Base-by-base conservation (phyloP, 176 grass and related monocot genomes). In the Musa itinerans region DNA sequence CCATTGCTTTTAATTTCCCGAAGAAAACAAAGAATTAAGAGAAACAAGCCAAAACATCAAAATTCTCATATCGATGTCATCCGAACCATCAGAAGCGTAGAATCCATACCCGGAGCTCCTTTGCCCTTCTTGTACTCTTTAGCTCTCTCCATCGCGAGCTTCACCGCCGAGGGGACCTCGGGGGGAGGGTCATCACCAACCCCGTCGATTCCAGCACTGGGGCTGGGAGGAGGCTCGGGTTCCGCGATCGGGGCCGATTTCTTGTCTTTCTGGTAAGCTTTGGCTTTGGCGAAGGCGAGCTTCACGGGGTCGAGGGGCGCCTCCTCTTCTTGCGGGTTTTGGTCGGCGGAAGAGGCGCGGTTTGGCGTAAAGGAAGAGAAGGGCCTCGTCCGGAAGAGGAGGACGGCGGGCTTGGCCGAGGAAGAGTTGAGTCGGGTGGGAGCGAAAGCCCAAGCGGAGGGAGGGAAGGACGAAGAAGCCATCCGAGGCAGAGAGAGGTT, bases 211-310 rank as follows among this genome's bases (percentile, higher is more conserved):
- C 79, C 58, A 12, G 14, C 71, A 43, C 9, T 57, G 49, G 55
- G 49, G 15, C 69, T 53, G 1, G 25, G 48, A 12, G 19, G 49
- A 51, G 6, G 56, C 43, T 25, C 25, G 14, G 74, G 50, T 43
- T 85, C 63, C 50, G 51, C 21, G 34, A 34, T 43, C 20, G 69
- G 74, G 17, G 49, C 12, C 16, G 54, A 66, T 13, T 65, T 76
- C 76, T 82, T 86, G 68, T 53, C 52, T 50, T 76, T 71, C 75
- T 70, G 82, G 53, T 86, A 86, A 13, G 84, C 69, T 69, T 68
- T 63, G 54, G 75, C 84, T 63, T 72, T 82, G n/a, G 80, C 63
- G 25, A 86, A 82, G 69, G 84, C 84, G 52, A 86, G 84, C 75
- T 86, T 86, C 65, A 75, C 22, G 8, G 84, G 63, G 62, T 86